Evolutionary conservation across 176 grass and related monocot species (phyloP), one percentile per base, ranked within the genome.

Genomic region (Aegilops speltoides): DNA sequence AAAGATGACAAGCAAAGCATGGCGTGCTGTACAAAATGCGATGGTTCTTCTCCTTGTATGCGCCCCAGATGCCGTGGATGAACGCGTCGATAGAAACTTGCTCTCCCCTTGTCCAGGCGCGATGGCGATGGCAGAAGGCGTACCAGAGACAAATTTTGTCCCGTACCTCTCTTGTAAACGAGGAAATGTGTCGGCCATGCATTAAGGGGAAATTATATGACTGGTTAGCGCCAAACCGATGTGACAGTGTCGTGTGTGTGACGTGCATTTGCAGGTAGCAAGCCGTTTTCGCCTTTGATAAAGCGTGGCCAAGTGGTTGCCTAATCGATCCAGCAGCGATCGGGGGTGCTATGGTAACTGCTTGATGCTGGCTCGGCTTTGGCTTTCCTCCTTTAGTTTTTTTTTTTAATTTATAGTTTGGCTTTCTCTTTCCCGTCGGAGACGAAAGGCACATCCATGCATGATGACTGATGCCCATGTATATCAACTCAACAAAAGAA

Each of bases 211-310:
- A 70, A 15, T 4, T 15, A 15, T 48, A 15, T 1, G 4, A 54
- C 6, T 54, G 19, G 2, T 54, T 54, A 7, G 16, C 0, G 20
- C 17, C 63, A 32, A 66, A 22, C 40, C 25, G 34, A 79, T 23
- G 7, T 0, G 1, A n/a, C n/a, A 52, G 20, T 33, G 41, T 17
- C 29, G 20, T 70, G 65, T 68, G n/a, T 28, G 25, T 50, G 41
- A 29, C 28, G 14, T 32, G 5, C 52, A 23, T 59, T 0, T 32
- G 12, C 45, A 67, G 89, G 85, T 87, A 75, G 64, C 34, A 87
- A 2, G 85, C 19, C 46, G 85, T 87, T 90, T 79, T 90, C 89
- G 28, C 25, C 80, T 90, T 87, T 90, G 80, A 40, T 66, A 83
- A 90, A 90, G 70, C 19, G 15, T 15, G 34, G 38, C 28, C 12